Evolutionary conservation across 2,329 filamentous ascomycete genomes (phyloP).

Genomic region (Meredithiella fracta): DNA sequence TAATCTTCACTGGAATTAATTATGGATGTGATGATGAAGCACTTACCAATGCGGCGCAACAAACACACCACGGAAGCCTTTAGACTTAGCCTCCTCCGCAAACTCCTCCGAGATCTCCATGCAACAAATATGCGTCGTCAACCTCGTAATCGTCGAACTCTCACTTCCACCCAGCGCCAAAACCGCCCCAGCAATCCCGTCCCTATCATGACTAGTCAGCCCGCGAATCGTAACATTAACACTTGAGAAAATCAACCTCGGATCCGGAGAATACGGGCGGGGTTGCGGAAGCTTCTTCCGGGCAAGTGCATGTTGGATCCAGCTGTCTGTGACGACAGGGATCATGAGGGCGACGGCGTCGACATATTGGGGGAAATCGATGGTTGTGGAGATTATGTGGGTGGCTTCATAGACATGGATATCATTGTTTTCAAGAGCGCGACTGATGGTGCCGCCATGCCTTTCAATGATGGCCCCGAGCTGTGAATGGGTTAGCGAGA

Average conservation of each 20-base stretch:
- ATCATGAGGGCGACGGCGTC: constrained; percentile 61
- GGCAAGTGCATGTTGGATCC: constrained; percentile 56
- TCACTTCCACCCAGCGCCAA: constrained; percentile 79
- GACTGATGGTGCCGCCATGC: constrained; percentile 34
- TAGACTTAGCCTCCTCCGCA: constrained; percentile 44
- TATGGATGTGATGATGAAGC: too few species aligned
- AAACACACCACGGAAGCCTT: constrained; percentile 57
- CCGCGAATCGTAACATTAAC: constrained; percentile 71
- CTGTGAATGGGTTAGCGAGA: constrained; percentile 18
- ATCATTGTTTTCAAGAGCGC: constrained; percentile 31
- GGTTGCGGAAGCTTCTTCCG: constrained; percentile 59
- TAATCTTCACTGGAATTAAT: not conserved
- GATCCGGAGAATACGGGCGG: constrained; percentile 78
- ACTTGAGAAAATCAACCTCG: constrained; percentile 73
- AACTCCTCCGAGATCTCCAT: constrained; percentile 60
- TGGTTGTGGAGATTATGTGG: constrained; percentile 51
- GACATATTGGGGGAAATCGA: constrained; percentile 81
- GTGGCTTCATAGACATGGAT: constrained; percentile 33
- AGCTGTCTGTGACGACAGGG: constrained; percentile 66
- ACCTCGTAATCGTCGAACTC: constrained; percentile 49
- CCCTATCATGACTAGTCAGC: constrained; percentile 71
- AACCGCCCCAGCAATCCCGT: constrained; percentile 79
- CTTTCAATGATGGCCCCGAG: constrained; percentile 28
- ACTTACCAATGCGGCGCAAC: constrained; percentile 81
- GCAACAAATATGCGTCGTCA: constrained; percentile 80